Evolutionary conservation across 257 asterid genomes (phyloP).

Genomic region (Pogostemon cablin): DNA sequence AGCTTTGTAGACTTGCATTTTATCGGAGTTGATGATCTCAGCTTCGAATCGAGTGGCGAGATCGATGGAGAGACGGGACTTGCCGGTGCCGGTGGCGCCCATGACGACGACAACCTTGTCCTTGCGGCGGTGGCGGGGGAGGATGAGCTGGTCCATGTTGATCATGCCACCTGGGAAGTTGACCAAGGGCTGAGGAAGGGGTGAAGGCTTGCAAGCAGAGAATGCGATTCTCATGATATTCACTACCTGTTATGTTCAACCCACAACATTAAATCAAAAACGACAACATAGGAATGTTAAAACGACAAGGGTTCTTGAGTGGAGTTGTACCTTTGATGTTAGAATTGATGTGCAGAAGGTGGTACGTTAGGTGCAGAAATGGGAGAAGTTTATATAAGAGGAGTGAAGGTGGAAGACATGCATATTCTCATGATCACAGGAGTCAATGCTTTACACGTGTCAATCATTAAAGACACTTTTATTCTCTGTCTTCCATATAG

Average conservation of each 20-base stretch:
- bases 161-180: slow-evolving; percentile 56
- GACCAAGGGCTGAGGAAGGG: slow-evolving; percentile 46
- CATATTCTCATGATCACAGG: slow-evolving; percentile 16
- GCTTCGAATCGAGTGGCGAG: slow-evolving; percentile 68
- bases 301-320: no score
- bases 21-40: slow-evolving; percentile 75
- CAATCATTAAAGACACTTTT: slow-evolving; percentile 8
- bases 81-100: slow-evolving; percentile 89
- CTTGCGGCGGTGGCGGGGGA: slow-evolving; percentile 51
- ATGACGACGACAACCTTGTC: slow-evolving; percentile 77
- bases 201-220: slow-evolving; percentile 49
- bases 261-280: no score
- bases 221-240: slow-evolving; percentile 37
- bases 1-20: slow-evolving; percentile 75
- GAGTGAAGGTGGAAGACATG: slow-evolving; percentile 33
- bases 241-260: no score
- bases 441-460: slow-evolving; percentile 36
- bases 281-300: no score
- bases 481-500: slow-evolving; percentile 1
- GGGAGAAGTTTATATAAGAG: slow-evolving; percentile 34
- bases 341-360: background rate
- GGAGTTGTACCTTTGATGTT: background rate
- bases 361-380: slow-evolving; percentile 1
- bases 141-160: slow-evolving; percentile 52
- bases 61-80: slow-evolving; percentile 79